These are phyloP conservation scores for Parascedosporium putredinis DNA, from an alignment of 2,329 filamentous ascomycete species.

Conservation along the genomic window DNA sequence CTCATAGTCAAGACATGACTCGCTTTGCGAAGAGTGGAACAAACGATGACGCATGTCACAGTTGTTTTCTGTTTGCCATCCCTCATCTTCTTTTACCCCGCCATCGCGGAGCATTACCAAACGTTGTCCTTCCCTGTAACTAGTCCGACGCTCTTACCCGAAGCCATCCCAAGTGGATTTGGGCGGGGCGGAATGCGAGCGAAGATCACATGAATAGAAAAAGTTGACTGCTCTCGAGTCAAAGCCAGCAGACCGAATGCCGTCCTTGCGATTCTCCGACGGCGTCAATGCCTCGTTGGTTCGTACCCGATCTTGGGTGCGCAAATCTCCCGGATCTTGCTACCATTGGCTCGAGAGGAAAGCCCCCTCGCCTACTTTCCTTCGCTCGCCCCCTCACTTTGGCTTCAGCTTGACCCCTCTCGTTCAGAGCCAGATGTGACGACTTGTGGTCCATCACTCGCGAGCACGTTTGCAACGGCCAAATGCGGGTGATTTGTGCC, in stretches of 20 bases:
- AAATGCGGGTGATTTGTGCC: not conserved
- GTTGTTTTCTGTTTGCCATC: not conserved
- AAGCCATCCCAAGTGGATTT: no score
- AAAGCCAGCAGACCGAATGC: no score
- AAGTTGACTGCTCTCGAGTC: no score
- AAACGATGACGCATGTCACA: not conserved
- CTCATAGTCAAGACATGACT: not conserved
- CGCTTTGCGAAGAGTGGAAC: not conserved
- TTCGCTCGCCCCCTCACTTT: no score
- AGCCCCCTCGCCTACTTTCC: not conserved
- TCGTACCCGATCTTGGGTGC: not conserved
- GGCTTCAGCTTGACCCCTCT: not conserved
- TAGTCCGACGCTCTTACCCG: no score
- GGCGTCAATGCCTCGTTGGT: not conserved
- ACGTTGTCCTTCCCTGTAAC: no score
- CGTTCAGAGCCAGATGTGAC: not conserved
- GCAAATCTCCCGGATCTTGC: not conserved
- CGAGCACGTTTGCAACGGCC: not conserved
- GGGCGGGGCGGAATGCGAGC: no score
- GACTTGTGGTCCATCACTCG: not conserved
- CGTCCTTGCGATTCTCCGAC: not conserved
- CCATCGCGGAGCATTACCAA: not conserved
- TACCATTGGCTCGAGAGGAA: not conserved
- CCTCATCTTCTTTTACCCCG: not conserved
- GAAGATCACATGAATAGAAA: not conserved